phyloP scores from a whole-genome alignment of 495 filamentous ascomycete genomes.

The Chaetomidium leptoderma region DNA sequence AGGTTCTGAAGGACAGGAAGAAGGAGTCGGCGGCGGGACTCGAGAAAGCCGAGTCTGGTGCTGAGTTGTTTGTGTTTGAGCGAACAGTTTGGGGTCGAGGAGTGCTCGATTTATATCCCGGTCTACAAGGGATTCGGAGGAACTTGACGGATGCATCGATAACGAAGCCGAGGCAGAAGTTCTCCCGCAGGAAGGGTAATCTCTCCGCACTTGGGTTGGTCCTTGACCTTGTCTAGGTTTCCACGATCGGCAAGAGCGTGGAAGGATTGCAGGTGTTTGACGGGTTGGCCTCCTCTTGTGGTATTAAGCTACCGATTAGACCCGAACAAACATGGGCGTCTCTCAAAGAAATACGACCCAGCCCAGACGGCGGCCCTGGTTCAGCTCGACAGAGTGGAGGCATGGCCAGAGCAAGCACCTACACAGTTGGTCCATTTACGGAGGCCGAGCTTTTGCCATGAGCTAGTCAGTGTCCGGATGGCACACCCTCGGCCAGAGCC shows the following conservation, averaged over 20 bases:
- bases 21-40: background rate
- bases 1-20: slow-evolving; percentile 9
- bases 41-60: background rate
- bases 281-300: too few relatives aligned
- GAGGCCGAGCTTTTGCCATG: slow-evolving; percentile 7
- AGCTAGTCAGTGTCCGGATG: background rate
- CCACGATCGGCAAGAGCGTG: slow-evolving; percentile 10
- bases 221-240: slow-evolving; percentile 3
- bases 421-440: slow-evolving; percentile 23
- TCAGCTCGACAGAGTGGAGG: background rate
- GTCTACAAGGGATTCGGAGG: background rate
- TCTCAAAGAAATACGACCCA: background rate
- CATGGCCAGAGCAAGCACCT: background rate
- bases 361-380: background rate
- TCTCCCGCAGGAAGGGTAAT: background rate
- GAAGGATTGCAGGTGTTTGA: background rate
- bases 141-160: background rate
- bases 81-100: background rate
- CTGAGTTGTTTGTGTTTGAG: background rate
- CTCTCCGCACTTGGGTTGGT: background rate
- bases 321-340: slow-evolving; percentile 2
- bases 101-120: slow-evolving; percentile 4
- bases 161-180: background rate
- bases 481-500: slow-evolving; percentile 2
- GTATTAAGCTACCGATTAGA: background rate